phyloP scores from a whole-genome alignment of 2,329 filamentous ascomycete genomes.

The Tolypocladium sp. region DNA sequence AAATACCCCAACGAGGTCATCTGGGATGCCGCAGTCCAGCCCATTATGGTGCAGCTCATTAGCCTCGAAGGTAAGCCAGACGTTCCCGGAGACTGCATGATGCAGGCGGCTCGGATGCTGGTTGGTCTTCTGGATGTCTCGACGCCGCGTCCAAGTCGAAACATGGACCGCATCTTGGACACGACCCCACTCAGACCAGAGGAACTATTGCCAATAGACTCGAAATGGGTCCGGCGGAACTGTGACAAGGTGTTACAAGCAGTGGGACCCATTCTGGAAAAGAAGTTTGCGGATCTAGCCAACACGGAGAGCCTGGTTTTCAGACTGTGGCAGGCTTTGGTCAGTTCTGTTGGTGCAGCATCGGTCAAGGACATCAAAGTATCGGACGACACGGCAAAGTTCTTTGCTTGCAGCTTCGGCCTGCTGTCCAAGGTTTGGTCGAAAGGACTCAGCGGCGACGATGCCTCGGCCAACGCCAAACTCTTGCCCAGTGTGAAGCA shows the following conservation, averaged over 20 bases:
- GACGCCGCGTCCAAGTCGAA: constrained; percentile 56
- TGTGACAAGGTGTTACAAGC: constrained; percentile 54
- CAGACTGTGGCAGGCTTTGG: constrained; percentile 52
- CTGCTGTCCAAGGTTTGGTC: constrained; percentile 62
- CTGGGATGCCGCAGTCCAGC: constrained; percentile 69
- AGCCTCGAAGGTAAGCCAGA: constrained; percentile 22
- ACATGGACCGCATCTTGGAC: constrained; percentile 60
- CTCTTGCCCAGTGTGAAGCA: constrained; percentile 46
- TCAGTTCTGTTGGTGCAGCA: constrained; percentile 55
- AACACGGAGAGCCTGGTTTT: constrained; percentile 43
- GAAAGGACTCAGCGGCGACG: constrained; percentile 23
- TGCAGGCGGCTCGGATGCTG: constrained; percentile 59
- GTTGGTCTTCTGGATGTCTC: constrained; percentile 57
- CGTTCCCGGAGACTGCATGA: constrained; percentile 39
- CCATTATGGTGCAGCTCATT: constrained; percentile 52
- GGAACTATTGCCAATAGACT: constrained; percentile 78
- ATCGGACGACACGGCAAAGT: constrained; percentile 71
- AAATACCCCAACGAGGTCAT: constrained; percentile 59
- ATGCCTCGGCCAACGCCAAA: constrained; percentile 34
- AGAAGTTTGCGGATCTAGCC: constrained; percentile 52
- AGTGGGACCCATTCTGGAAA: constrained; percentile 50
- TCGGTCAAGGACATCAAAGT: constrained; percentile 84
- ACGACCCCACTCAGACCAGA: constrained; percentile 48
- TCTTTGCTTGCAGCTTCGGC: constrained; percentile 63
- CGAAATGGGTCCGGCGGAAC: constrained; percentile 78